Conservation (phyloP, 208 protist genomes). For the Leishmania guyanensis region DNA sequence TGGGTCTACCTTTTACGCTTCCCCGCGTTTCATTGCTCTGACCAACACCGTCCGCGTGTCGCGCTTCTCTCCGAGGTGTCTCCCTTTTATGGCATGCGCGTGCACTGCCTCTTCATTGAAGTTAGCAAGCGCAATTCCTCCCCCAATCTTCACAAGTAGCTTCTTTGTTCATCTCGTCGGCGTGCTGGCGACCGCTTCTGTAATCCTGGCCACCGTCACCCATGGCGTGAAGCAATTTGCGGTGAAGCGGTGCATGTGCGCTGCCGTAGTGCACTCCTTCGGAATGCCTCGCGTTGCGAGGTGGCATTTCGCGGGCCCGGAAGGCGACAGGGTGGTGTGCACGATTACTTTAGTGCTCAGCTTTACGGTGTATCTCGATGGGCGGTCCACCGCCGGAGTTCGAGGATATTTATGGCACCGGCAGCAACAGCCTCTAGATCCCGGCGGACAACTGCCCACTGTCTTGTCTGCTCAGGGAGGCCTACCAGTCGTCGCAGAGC, state of each 20-base stretch:
- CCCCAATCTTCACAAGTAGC: neutral
- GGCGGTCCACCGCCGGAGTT: constrained; percentile 91
- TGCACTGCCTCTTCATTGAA: neutral
- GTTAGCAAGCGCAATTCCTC: neutral
- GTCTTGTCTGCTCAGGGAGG: constrained; percentile 53
- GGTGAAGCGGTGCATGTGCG: constrained; percentile 40
- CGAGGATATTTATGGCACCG: constrained; percentile 78
- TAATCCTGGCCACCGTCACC: too few relatives aligned
- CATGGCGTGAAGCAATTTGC: constrained; percentile 22
- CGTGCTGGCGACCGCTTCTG: neutral
- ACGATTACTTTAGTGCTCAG: constrained; percentile 85
- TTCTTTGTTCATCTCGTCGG: constrained; percentile 1
- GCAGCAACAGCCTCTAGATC: constrained; percentile 74
- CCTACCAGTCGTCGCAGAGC: constrained; percentile 83
- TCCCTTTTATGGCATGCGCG: neutral
- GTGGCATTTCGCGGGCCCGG: constrained; percentile 27
- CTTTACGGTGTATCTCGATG: constrained; percentile 90
- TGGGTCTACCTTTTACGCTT: neutral
- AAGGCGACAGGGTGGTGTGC: constrained; percentile 27
- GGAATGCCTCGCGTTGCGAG: constrained; percentile 29
- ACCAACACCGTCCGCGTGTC: neutral
- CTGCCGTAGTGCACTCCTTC: constrained; percentile 27
- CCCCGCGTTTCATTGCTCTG: neutral
- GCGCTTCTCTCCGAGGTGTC: neutral
- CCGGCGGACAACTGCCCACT: constrained; percentile 65